Conservation (phyloP, 139 green algal species). For the Nannochloris sp. region DNA sequence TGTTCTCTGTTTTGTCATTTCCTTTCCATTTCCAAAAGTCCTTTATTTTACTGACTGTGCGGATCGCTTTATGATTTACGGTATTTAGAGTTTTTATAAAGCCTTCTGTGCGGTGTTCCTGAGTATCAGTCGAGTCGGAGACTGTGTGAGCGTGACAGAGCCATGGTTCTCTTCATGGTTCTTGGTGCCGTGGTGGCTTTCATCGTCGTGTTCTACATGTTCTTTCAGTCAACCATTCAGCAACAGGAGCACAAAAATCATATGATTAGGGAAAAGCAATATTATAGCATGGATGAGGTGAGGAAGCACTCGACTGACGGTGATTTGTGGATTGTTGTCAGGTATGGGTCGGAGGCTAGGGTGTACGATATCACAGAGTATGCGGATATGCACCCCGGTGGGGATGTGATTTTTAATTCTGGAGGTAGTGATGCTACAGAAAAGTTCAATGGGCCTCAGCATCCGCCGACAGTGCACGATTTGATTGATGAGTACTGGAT, state of each 20-base stretch:
- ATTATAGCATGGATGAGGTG: conserved; percentile 60
- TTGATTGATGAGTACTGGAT: conserved; percentile 79
- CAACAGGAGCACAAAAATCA: background rate
- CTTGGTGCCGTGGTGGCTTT: conserved; percentile 5
- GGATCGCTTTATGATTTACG: too few relatives aligned
- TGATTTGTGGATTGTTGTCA: conserved; percentile 54
- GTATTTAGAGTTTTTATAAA: too few relatives aligned
- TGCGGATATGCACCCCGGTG: conserved; percentile 83
- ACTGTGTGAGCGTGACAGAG: too few relatives aligned
- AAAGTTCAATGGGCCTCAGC: conserved; percentile 79
- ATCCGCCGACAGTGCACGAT: conserved; percentile 44
- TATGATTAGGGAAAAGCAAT: background rate
- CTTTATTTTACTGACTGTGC: too few relatives aligned
- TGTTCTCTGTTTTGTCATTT: too few relatives aligned
- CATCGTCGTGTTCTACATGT: background rate
- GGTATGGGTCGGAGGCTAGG: background rate
- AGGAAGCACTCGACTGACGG: conserved; percentile 49
- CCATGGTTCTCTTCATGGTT: too few relatives aligned
- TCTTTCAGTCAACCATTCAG: background rate
- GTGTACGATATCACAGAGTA: conserved; percentile 87
- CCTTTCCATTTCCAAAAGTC: too few relatives aligned
- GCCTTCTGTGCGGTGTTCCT: too few relatives aligned
- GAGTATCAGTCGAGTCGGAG: too few relatives aligned
- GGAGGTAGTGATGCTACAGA: conserved; percentile 72
- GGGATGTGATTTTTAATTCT: conserved; percentile 72